Evolutionary conservation across 1,284 basidiomycete genomes (phyloP).

Genomic region (Tetrapyrgos nigripes): DNA sequence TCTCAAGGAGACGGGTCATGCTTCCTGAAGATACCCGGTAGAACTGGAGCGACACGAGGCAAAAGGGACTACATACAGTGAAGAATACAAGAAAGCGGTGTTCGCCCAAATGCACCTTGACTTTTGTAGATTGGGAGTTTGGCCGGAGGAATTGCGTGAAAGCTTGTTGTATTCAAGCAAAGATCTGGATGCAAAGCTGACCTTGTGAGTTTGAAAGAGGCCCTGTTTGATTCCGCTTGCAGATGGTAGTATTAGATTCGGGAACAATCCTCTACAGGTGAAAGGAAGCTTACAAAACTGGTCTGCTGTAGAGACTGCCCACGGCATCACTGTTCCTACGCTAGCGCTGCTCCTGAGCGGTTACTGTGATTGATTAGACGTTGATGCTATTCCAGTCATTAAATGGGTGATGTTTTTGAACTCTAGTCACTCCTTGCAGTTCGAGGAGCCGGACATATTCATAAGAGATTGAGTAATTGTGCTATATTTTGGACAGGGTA

Average conservation of each 20-base stretch:
- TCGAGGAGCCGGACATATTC: constrained; percentile 47
- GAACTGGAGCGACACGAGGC: constrained; percentile 52
- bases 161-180: background rate
- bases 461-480: too few species aligned
- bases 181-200: too few species aligned
- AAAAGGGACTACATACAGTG: constrained; percentile 48
- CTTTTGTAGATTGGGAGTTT: constrained; percentile 52
- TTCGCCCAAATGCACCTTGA: constrained; percentile 48
- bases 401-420: constrained; percentile 55
- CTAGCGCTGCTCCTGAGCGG: constrained; percentile 61
- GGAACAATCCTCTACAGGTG: constrained; percentile 46
- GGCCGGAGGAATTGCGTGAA: constrained; percentile 34
- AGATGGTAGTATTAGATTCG: too few species aligned
- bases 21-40: constrained; percentile 50
- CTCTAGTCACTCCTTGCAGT: constrained; percentile 49
- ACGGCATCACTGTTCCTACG: constrained; percentile 52
- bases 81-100: constrained; percentile 53
- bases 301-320: constrained; percentile 49
- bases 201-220: too few species aligned
- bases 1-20: constrained; percentile 34
- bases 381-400: constrained; percentile 48
- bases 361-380: constrained; percentile 55
- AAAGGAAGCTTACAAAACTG: constrained; percentile 54
- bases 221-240: too few species aligned
- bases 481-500: too few species aligned